These are phyloP conservation scores for Solanum hybrid DNA, from an alignment of 305 asterid species.

Conservation along the genomic window DNA sequence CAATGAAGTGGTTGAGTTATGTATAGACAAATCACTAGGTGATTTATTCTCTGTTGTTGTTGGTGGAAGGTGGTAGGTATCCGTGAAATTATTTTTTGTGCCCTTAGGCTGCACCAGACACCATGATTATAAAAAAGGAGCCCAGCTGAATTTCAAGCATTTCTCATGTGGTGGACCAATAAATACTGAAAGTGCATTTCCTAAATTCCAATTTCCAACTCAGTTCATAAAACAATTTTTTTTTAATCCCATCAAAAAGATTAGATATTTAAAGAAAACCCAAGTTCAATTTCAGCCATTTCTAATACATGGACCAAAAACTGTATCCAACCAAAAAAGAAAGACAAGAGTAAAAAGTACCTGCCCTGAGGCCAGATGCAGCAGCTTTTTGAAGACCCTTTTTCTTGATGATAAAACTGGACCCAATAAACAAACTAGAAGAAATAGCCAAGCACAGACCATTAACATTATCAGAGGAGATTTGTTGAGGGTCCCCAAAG, in stretches of 20 bases:
- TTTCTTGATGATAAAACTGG: slow-evolving; percentile 33
- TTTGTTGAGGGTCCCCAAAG: slow-evolving; percentile 1
- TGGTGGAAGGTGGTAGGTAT: neutral
- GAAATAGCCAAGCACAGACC: slow-evolving; percentile 22
- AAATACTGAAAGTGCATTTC: neutral
- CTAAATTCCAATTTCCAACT: neutral
- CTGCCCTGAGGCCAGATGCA: slow-evolving; percentile 27
- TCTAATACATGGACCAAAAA: neutral
- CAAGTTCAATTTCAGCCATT: neutral
- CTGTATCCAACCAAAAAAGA: neutral
- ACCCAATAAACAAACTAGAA: slow-evolving; percentile 29
- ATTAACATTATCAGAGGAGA: slow-evolving; percentile 20
- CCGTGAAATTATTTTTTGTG: neutral
- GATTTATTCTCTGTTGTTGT: neutral
- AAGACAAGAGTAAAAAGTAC: neutral
- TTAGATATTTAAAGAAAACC: neutral
- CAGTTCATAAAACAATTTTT: neutral
- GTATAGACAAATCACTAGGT: neutral
- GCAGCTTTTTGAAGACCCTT: slow-evolving; percentile 30
- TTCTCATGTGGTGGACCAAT: neutral
- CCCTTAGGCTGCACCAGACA: neutral
- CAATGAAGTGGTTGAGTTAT: neutral
- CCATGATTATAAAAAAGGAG: neutral
- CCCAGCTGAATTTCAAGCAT: neutral
- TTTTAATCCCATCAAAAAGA: neutral